Base-by-base conservation (phyloP, 306 rosid species). In the Leucaena leucocephala region DNA sequence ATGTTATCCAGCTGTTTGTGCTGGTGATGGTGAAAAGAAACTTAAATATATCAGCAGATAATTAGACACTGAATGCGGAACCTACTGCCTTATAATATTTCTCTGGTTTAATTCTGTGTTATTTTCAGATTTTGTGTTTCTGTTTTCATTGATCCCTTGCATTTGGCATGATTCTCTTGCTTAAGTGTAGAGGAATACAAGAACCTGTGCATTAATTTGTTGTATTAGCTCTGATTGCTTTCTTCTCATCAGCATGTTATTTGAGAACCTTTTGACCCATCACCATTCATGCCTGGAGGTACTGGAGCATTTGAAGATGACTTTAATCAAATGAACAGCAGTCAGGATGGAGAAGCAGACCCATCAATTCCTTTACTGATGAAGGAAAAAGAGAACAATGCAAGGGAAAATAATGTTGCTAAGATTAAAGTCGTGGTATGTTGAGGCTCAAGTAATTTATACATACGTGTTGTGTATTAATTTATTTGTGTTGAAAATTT, bases 341-440 rank as follows among this genome's bases (percentile, higher is more conserved):
- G 84, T 81, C 93, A 87, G 83, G 95, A 84, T 81, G 83, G 87
- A 68, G 91, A 85, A 76, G 76, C 87, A 52, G 97, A 88, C 83
- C 75, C 87, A 15, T 81, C 89, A 62, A 59, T 84, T 78, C 78
- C 81, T 59, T 80, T 91, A 61, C 87, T 88, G 43, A 78, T 68
- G 40, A 84, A 68, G 80, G 98, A 89, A 75, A 92, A 84, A 76
- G 98, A 94, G 84, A 89, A 27, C 68, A 91, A 27, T 71, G 50
- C 90, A 13, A 87, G 87, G 86, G 98, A 95, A 87, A 92, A 85
- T 74, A 94, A 88, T 43, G 98, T 91, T 42, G 98, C 98, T 15
- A 95, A 92, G 84, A 90, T 94, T 80, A 94, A 90, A 94, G 98
- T 94, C 83, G 98, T 92, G 98, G 98, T 94, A 92, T 79, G 97